These are phyloP conservation scores for Colletotrichum sp. DNA, from an alignment of 2,329 filamentous ascomycete genomes.

Conservation along the genomic window DNA sequence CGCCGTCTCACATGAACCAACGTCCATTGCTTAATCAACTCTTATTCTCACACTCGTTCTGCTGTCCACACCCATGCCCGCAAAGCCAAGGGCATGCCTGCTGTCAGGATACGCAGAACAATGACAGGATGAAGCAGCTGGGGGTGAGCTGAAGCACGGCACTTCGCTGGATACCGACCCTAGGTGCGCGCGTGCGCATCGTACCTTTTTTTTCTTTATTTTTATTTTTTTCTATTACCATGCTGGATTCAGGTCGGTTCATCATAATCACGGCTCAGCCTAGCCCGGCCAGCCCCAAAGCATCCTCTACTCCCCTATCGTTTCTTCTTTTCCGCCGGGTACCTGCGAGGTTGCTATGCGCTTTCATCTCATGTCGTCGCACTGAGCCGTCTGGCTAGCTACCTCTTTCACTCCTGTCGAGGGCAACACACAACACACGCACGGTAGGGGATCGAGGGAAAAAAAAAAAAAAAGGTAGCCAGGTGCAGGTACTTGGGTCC, in stretches of 20 bases:
- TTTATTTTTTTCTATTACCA: neutral
- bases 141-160: neutral
- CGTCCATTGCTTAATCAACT: neutral
- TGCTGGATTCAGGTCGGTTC: neutral
- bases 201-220: neutral
- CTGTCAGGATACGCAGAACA: neutral
- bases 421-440: neutral
- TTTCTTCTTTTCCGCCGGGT: constrained; percentile 9
- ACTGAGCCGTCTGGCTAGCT: neutral
- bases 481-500: neutral
- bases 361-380: neutral
- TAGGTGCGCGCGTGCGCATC: neutral
- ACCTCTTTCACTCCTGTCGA: neutral
- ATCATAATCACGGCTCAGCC: constrained; percentile 3
- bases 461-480: neutral
- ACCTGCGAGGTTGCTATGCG: neutral
- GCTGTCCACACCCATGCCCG: neutral
- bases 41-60: neutral
- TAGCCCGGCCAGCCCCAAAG: neutral
- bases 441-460: neutral
- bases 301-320: neutral
- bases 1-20: constrained; percentile 9
- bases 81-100: neutral
- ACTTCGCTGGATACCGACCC: neutral
- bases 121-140: neutral